Percentiles rank a stretch among this genome's conserved stretches.
These are phyloP conservation scores for Penicillium sp. DNA, from an alignment of 2,329 filamentous ascomycete species.

Conservation along the genomic window DNA sequence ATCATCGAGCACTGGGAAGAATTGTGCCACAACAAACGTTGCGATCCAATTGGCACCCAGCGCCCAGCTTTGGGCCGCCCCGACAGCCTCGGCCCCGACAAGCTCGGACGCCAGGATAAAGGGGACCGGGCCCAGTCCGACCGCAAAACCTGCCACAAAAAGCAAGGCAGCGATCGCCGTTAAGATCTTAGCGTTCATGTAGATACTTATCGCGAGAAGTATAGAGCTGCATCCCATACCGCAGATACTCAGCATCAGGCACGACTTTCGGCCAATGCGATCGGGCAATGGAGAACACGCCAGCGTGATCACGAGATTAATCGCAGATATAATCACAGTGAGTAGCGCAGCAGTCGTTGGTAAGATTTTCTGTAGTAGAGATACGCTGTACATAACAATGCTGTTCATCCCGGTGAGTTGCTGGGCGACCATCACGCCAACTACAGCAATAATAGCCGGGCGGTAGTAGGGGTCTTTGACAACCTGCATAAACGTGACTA, in stretches of 20 bases:
- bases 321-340: slow-evolving; percentile 79
- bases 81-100: slow-evolving; percentile 84
- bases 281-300: slow-evolving; percentile 82
- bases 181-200: slow-evolving; percentile 67
- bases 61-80: slow-evolving; percentile 85
- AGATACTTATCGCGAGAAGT: slow-evolving; percentile 75
- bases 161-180: slow-evolving; percentile 77
- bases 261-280: slow-evolving; percentile 80
- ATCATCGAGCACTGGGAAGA: slow-evolving; percentile 84
- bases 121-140: slow-evolving; percentile 88
- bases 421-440: slow-evolving; percentile 89
- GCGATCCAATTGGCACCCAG: slow-evolving; percentile 84
- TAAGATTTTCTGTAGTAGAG: slow-evolving; percentile 75
- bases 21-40: slow-evolving; percentile 89
- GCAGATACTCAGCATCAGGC: slow-evolving; percentile 74
- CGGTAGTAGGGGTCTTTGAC: slow-evolving; percentile 66
- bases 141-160: slow-evolving; percentile 86
- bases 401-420: slow-evolving; percentile 94
- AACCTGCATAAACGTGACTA: slow-evolving; percentile 65
- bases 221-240: slow-evolving; percentile 81
- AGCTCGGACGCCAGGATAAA: slow-evolving; percentile 93
- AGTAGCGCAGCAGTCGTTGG: slow-evolving; percentile 77
- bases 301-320: slow-evolving; percentile 82
- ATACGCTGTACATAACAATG: slow-evolving; percentile 98
- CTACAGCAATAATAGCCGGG: slow-evolving; percentile 74